Evolutionary conservation across 75 land plant species (phyloP), one percentile per base, ranked within the genome.

Genomic region (Sequoiadendron giganteum): DNA sequence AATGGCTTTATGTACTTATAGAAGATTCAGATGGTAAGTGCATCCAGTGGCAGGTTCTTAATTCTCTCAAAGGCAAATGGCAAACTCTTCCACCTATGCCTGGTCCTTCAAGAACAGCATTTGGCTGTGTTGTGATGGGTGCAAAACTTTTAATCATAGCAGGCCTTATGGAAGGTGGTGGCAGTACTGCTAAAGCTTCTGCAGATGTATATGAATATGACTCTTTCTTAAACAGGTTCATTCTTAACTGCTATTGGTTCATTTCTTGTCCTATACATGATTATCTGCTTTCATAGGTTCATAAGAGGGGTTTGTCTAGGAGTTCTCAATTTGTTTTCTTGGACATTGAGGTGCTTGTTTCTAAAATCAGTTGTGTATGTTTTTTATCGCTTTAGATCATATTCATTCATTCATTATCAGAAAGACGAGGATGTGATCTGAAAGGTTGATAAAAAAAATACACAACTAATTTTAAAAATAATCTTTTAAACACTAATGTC

Each of bases 41-140:
- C 15, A 86, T n/a, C 80, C 87, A 65, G 28, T 68, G 87, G 80
- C 78, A 86, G 77, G 83, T 86, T 40, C 42, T 86, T 34, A 86
- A 13, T 36, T 25, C 45, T 47, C 38, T 30, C 13, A 5, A 36
- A 16, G 77, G 87, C 15, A 84, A 39, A 40, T 65, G 77, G 77
- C 40, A 86, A 34, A 19, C 19, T 70, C 87, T 86, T 86, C 87
- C 77, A 34, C 87, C 81, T 28, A 86, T 86, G 87, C 87, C 87
- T 8, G 87, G 87, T 55, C 87, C 80, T 38, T 42, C 77, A 16
- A 86, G 73, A 75, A 11, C 77, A 30, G 43, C 78, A 19, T 86
- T 86, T 25, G 87, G 79, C 9, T 55, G 32, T 58, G 87, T 86
- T 52, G 77, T 65, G 30, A 40, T 86, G 10, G 43, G 68, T 39